Evolutionary conservation across 208 protist genomes (phyloP), one percentile per base, ranked within the genome.

Genomic region (Zelonia costaricensis): DNA sequence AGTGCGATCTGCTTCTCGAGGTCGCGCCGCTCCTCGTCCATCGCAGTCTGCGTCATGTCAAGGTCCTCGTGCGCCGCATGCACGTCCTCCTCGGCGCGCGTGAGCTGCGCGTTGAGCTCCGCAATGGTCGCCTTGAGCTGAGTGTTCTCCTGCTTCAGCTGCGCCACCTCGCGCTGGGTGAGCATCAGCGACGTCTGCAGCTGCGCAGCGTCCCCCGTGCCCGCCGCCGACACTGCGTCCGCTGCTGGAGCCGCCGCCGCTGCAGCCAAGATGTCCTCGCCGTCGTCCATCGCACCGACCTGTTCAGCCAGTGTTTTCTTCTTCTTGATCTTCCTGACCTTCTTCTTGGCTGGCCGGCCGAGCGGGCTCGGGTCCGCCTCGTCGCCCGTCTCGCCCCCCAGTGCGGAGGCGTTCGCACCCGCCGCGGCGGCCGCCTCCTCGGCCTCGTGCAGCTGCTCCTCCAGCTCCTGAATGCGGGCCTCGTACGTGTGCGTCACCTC

Each of bases 271-370:
- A 76, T 69, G 28, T 68, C 65, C 2, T 63, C 69, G 7, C 54
- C 68, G 39, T 72, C 66, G 23, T 74, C 66, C 30, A 59, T 44
- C 16, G 64, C 75, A 13, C 39, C 66, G 4, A 85, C 56, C 61
- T 87, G 78, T 44, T 82, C 76, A 38, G 62, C 62, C 35, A 80
- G 45, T 27, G 62, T 82, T 62, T 77, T 76, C 67, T 72, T 79
- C 62, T 78, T 82, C 16, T 43, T 74, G 42, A 74, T 74, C 69
- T 87, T 87, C 59, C 76, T 82, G n/a, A 71, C 52, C 58, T 77
- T 80, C 58, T 79, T 79, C 62, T 65, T 74, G n/a, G 23, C 35
- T 1, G 59, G 64, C 22, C 51, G 45, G 20, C 57, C 53, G 3
- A 59, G 42, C 36, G 44, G 56, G 4, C 62, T 35, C 10, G 49